Evolutionary conservation across 2,329 filamentous ascomycete species (phyloP), one percentile per base, ranked within the genome.

Genomic region (Corinectria fuckeliana): DNA sequence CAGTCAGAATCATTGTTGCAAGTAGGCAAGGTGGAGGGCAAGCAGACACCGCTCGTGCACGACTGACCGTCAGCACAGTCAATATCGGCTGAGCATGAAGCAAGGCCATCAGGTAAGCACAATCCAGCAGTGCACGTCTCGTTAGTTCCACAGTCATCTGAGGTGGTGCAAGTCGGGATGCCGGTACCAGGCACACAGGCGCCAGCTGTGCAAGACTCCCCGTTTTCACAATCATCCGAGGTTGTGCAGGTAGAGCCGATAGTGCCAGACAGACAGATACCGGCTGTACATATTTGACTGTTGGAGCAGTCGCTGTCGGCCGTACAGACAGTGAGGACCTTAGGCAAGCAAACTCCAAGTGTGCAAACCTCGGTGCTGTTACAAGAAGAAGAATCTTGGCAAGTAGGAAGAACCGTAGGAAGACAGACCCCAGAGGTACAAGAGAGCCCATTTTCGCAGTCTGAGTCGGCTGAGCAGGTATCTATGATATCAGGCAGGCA

Each of bases 391-490:
- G 51, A 36, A 1, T 14, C 32, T 10, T 41, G 25, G 8, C 54
- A 57, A 13, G 48, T 23, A 5, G 54, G 47, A 13, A 51, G 28
- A 16, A 41, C 20, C 1, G 50, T 26, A 14, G 50, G 56, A n/a
- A 59, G 34, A 20, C 56, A 54, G n/a, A 48, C 56, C 2, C 56
- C 56, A 14, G 25, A 20, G 2, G 38, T 59, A 16, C 50, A 54
- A 2, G 50, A 34, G 3, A 23, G 39, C 9, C 26, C 25, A 4
- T 45, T 14, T 6, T 4, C 18, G 18, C 50, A 53, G 7, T 42
- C 36, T 6, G 50, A 30, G 18, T 36, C 39, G n/a, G 3, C 18
- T 11, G 53, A 34, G 25, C 53, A 56, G 8, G 38, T 32, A 26
- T 5, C 41, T n/a, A 50, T n/a, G 26, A 34, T 5, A 5, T 44